These are phyloP conservation scores for Lipomyces yamanashiensis DNA, from an alignment of 805 yeast genomes.

Conservation along the genomic window DNA sequence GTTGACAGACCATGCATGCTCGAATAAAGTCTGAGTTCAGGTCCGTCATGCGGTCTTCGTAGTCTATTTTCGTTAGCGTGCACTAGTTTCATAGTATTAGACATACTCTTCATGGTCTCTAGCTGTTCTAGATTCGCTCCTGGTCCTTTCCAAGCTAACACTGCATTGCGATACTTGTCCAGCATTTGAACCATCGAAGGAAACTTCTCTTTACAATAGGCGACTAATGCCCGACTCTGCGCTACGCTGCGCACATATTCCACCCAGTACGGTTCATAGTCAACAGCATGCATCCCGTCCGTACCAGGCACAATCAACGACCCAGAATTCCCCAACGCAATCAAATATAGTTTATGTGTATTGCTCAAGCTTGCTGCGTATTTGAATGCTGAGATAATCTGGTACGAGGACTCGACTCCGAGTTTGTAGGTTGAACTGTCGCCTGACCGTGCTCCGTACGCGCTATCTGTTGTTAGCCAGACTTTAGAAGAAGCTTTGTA, in stretches of 20 bases:
- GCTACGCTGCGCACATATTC: constrained; percentile 14
- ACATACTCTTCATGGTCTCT: constrained; percentile 5
- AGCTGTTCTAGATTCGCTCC: constrained; percentile 12
- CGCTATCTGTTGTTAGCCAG: not conserved
- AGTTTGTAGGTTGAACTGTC: constrained; percentile 1
- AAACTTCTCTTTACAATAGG: not conserved
- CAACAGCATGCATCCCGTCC: constrained; percentile 13
- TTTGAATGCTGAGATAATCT: constrained; percentile 15
- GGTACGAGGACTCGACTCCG: constrained; percentile 12
- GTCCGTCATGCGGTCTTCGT: constrained; percentile 9
- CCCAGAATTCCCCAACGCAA: constrained; percentile 17
- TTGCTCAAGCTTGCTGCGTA: not conserved
- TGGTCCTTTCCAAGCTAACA: not conserved
- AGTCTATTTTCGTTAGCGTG: not conserved
- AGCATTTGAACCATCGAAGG: not conserved
- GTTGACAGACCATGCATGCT: constrained; percentile 4
- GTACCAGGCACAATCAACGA: constrained; percentile 10
- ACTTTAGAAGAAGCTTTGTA: not conserved
- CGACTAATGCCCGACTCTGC: constrained; percentile 5
- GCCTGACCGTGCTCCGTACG: constrained; percentile 2
- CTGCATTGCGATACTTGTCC: constrained; percentile 4
- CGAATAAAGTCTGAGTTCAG: constrained; percentile 8
- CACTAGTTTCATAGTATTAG: not conserved
- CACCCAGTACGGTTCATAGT: constrained; percentile 14
- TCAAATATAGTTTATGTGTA: constrained; percentile 1